A percentile compares a stretch with the other conserved stretches of the same genome.
Conservation (phyloP, 2,329 filamentous ascomycete genomes). For the Dryadomyces quercus-mongolicae region DNA sequence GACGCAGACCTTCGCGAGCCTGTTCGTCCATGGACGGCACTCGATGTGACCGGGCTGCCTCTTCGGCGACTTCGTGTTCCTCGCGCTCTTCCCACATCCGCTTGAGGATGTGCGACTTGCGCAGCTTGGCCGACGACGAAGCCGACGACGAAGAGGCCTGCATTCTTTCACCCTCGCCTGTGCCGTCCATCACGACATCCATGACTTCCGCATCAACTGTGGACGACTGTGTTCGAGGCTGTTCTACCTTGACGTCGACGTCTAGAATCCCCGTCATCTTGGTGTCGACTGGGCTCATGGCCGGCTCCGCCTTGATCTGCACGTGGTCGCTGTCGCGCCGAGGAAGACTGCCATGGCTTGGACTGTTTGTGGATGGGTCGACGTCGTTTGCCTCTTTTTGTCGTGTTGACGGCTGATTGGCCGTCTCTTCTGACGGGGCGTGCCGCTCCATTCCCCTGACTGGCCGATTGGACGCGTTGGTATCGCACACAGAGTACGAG, state of each 20-base stretch:
- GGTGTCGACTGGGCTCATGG: not conserved
- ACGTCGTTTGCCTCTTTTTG: not conserved
- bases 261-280: not conserved
- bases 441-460: not conserved
- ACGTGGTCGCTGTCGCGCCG: not conserved
- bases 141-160: no score
- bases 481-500: no score
- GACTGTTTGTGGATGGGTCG: no score
- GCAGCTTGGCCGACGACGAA: not conserved
- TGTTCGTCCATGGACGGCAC: conserved; percentile 16
- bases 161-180: not conserved
- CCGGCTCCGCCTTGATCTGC: not conserved
- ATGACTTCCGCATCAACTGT: not conserved
- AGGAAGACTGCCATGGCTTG: no score
- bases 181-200: conserved; percentile 1
- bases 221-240: not conserved
- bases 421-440: not conserved
- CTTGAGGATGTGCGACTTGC: conserved; percentile 7
- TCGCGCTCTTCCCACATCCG: conserved; percentile 7
- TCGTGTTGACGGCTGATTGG: not conserved
- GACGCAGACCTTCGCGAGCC: conserved; percentile 33
- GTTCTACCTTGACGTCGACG: not conserved
- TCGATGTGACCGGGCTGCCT: not conserved
- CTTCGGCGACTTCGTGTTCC: not conserved
- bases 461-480: not conserved